Evolutionary conservation across 768 basidiomycete species (phyloP).

Genomic region (Amanita thiersii): DNA sequence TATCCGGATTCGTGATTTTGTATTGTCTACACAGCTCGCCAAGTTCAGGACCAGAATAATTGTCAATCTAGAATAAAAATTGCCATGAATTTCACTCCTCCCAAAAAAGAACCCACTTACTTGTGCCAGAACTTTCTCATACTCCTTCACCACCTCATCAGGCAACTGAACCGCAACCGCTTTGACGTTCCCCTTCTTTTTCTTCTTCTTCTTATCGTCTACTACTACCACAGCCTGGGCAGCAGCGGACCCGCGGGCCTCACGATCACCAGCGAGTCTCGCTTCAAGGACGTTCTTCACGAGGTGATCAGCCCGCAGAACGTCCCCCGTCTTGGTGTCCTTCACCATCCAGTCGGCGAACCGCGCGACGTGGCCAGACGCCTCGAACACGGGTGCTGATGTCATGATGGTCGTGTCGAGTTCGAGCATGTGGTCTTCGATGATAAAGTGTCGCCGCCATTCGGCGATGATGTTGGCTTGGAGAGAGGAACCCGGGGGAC

Average conservation of each 20-base stretch:
- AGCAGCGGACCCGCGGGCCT: slow-evolving; percentile 73
- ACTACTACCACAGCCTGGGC: slow-evolving; percentile 46
- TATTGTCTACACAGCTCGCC: slow-evolving; percentile 79
- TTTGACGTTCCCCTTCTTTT: slow-evolving; percentile 73
- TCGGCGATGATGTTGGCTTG: slow-evolving; percentile 95
- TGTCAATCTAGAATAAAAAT: slow-evolving; percentile 62
- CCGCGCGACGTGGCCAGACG: slow-evolving; percentile 94
- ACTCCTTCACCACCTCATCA: slow-evolving; percentile 68
- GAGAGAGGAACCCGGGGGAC: slow-evolving; percentile 90
- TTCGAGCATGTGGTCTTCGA: slow-evolving; percentile 98
- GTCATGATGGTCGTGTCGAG: slow-evolving; percentile 99
- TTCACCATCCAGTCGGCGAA: slow-evolving; percentile 99
- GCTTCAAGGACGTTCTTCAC: slow-evolving; percentile 91
- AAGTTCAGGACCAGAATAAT: slow-evolving; percentile 83
- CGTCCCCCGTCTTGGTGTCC: slow-evolving; percentile 90
- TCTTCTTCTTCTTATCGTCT: slow-evolving; percentile 63
- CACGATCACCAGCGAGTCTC: slow-evolving; percentile 81
- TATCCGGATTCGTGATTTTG: slow-evolving; percentile 83
- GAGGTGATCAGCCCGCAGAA: slow-evolving; percentile 93
- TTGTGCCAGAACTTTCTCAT: slow-evolving; percentile 83
- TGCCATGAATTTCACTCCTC: slow-evolving; percentile 7
- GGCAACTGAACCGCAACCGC: slow-evolving; percentile 59
- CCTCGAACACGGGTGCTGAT: slow-evolving; percentile 87
- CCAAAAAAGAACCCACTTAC: slow-evolving; percentile 32
- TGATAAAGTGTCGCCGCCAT: slow-evolving; percentile 97